Conservation (phyloP, 2,329 filamentous ascomycete genomes). For the Colletotrichum caudatum region DNA sequence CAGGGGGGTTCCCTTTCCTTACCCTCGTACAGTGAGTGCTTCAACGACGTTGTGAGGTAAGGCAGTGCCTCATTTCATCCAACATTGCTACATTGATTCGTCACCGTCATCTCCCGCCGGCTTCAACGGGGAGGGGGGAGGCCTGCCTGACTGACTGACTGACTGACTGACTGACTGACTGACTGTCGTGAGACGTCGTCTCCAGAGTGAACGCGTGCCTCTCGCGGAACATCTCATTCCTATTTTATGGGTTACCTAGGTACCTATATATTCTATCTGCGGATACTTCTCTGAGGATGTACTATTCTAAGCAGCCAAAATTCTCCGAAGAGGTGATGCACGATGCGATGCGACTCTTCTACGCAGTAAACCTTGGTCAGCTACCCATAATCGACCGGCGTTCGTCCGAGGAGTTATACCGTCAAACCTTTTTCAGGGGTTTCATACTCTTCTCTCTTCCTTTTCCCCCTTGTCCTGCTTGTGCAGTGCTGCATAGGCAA, state of each 20-base stretch:
- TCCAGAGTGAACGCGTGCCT: conserved; percentile 9
- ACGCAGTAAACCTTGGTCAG: neutral
- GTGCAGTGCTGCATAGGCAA: neutral
- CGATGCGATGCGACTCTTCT: neutral
- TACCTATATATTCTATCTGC: no score
- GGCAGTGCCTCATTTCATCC: neutral
- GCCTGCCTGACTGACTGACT: no score
- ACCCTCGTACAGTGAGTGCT: neutral
- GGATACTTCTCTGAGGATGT: conserved; percentile 2
- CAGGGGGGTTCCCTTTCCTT: conserved; percentile 16
- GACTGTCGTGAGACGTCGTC: neutral
- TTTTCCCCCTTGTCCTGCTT: neutral
- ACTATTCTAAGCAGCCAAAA: neutral
- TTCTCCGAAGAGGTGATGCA: neutral
- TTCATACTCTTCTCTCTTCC: neutral
- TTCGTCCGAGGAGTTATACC: neutral
- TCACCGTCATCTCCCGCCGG: neutral
- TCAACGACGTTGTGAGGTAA: neutral
- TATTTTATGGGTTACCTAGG: neutral
- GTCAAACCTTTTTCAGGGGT: neutral
- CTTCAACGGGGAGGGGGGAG: neutral
- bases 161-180: no score
- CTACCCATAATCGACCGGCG: neutral
- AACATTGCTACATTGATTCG: neutral
- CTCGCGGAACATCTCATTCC: conserved; percentile 10